These are phyloP conservation scores for Pyrenochaeta sp. DNA, from an alignment of 2,329 filamentous ascomycete species.

Conservation along the genomic window DNA sequence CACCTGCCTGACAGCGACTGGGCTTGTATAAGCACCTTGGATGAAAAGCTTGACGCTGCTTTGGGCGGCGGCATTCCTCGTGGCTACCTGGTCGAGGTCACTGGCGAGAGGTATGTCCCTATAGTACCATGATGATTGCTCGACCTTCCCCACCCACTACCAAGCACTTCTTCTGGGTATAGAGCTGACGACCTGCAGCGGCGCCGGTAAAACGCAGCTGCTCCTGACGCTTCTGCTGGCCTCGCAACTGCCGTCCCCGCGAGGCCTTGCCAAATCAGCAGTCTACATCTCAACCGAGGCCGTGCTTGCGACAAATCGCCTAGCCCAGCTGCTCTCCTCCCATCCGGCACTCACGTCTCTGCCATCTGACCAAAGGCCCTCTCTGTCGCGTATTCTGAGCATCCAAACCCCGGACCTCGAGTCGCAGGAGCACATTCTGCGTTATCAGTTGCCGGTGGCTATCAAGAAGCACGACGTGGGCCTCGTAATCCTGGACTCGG, in stretches of 20 bases:
- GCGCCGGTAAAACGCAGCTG: constrained; percentile 94
- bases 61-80: constrained; percentile 82
- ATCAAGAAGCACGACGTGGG: constrained; percentile 79
- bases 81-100: constrained; percentile 86
- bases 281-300: constrained; percentile 96
- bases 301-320: constrained; percentile 79
- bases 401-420: constrained; percentile 90
- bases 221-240: constrained; percentile 85
- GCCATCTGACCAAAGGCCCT: constrained; percentile 60
- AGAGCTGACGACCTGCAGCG: constrained; percentile 59
- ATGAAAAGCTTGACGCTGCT: constrained; percentile 72
- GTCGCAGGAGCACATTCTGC: constrained; percentile 92
- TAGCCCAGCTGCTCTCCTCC: constrained; percentile 77
- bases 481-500: constrained; percentile 86
- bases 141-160: constrained; percentile 12
- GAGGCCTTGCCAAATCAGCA: constrained; percentile 75
- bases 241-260: constrained; percentile 79
- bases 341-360: constrained; percentile 68
- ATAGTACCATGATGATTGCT: constrained; percentile 10
- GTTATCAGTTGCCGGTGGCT: constrained; percentile 89
- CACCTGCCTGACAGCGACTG: constrained; percentile 50
- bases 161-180: constrained; percentile 1
- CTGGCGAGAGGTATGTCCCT: constrained; percentile 77
- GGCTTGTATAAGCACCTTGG: constrained; percentile 80
- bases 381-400: constrained; percentile 79